Conservation (phyloP, 2,329 filamentous ascomycete genomes). For the Neurospora sp. region DNA sequence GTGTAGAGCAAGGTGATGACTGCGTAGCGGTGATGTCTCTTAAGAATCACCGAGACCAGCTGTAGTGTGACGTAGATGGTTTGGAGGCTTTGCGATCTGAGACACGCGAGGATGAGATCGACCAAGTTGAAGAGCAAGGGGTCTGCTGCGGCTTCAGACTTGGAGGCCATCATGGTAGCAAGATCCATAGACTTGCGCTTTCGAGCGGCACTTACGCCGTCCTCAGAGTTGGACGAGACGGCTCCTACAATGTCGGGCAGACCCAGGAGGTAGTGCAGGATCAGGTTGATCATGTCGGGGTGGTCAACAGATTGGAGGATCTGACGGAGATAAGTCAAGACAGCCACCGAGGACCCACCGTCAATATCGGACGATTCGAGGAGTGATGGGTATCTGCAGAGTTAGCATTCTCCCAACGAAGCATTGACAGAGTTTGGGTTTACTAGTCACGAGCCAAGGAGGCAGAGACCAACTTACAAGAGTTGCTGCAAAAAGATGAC, state of each 20-base stretch:
- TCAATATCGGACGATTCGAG: slow-evolving; percentile 95
- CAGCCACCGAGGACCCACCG: slow-evolving; percentile 90
- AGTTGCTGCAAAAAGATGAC: slow-evolving; percentile 92
- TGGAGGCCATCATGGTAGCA: slow-evolving; percentile 66
- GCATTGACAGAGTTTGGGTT: too few species aligned
- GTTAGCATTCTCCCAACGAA: too few species aligned
- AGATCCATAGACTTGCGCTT: slow-evolving; percentile 85
- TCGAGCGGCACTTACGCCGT: slow-evolving; percentile 56
- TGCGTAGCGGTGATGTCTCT: slow-evolving; percentile 80
- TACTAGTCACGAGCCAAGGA: too few species aligned
- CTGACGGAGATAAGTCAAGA: slow-evolving; percentile 82
- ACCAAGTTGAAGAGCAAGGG: slow-evolving; percentile 88
- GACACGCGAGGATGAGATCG: slow-evolving; percentile 77
- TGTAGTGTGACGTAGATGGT: slow-evolving; percentile 85
- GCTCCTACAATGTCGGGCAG: slow-evolving; percentile 50
- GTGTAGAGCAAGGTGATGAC: slow-evolving; percentile 65
- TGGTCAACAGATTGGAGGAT: slow-evolving; percentile 89
- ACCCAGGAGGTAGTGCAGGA: slow-evolving; percentile 83
- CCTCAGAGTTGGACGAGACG: slow-evolving; percentile 28
- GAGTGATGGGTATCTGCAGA: slow-evolving; percentile 74
- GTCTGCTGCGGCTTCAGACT: slow-evolving; percentile 62
- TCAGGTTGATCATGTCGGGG: slow-evolving; percentile 86
- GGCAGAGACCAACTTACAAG: slow-evolving; percentile 45
- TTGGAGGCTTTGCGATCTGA: slow-evolving; percentile 75
- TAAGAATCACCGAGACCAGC: slow-evolving; percentile 74